Evolutionary conservation across 2,329 filamentous ascomycete genomes (phyloP), one percentile per base, ranked within the genome.

Genomic region (Xylaria sp.): DNA sequence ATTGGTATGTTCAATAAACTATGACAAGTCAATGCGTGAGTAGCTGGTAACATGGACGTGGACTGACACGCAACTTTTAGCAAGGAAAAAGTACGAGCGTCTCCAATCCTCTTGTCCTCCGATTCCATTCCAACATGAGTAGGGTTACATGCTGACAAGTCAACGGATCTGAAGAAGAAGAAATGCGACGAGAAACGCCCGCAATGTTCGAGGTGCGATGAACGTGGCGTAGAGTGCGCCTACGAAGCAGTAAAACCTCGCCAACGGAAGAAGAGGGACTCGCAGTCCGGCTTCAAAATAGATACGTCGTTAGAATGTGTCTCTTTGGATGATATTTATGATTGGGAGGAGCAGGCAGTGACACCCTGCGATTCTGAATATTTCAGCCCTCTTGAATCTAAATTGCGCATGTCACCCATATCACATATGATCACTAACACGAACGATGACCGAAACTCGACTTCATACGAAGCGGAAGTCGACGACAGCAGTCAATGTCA

Each of bases 151-250:
- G 51, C 68, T 72, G 32, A 71, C 57, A 28, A 18, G 41, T 34
- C 28, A 34, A 34, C 44, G 48, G 9, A 50, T 60, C 37, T 34
- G 54, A 68, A 88, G 86, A 88, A 88, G 77, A 88, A 88, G 76
- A 88, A 88, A 78, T 88, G 86, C 73, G 84, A 88, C 74, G 86
- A 88, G 76, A 79, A 77, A 41, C 83, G 85, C 8, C 86, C 86
- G 2, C 79, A 81, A 55, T 88, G 86, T 73, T 80, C 82, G 25
- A 84, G 86, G 50, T 88, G 86, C 76, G 73, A 78, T 51, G 86
- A 88, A 75, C 81, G 83, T 50, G 80, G 80, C 59, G 79, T 84
- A 55, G 81, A 84, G 25, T 88, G 86, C 73, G 77, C 80, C 2
- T 88, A 88, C 70, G 86, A 87, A 66, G 79, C 83, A 48, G 81